Evolutionary conservation across 495 filamentous ascomycete species (phyloP).

Genomic region (Penicillium soppii): DNA sequence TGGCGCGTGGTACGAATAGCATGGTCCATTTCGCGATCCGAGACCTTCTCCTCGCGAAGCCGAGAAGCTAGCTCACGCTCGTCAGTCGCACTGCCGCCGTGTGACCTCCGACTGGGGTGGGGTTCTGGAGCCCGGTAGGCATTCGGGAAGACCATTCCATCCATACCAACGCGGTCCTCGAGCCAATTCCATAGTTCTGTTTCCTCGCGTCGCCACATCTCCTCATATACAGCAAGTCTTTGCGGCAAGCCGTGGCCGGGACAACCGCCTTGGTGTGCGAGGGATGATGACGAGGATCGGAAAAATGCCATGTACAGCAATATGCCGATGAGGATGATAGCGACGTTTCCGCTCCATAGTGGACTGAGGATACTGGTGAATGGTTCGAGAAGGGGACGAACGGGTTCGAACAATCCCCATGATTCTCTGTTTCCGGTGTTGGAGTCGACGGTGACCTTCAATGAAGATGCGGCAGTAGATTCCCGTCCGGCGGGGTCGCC

Average conservation of each 20-base stretch:
- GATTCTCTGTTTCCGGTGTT: constrained; percentile 41
- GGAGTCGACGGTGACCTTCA: constrained; percentile 44
- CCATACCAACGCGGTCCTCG: constrained; percentile 80
- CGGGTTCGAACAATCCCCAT: constrained; percentile 82
- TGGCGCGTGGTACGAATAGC: constrained; percentile 86
- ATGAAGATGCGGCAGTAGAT: constrained; percentile 34
- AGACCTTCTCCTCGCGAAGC: constrained; percentile 70
- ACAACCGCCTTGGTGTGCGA: constrained; percentile 39
- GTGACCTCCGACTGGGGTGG: constrained; percentile 19
- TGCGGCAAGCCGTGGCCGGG: constrained; percentile 50
- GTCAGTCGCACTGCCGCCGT: constrained; percentile 22
- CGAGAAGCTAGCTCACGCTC: constrained; percentile 40
- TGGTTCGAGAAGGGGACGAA: constrained; percentile 68
- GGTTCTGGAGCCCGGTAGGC: constrained; percentile 27
- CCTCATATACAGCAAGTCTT: constrained; percentile 81
- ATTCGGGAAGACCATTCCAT: constrained; percentile 54
- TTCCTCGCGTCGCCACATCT: constrained; percentile 90
- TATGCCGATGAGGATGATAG: constrained; percentile 46
- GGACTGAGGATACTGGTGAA: constrained; percentile 68
- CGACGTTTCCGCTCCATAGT: constrained; percentile 68
- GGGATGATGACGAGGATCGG: constrained; percentile 51
- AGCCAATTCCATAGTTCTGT: constrained; percentile 95
- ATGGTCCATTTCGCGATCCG: constrained; percentile 75
- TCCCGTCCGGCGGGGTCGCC: constrained; percentile 35
- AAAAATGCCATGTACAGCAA: constrained; percentile 58